Conservation (phyloP, 257 asterid genomes). For the Solanum paucissectum region DNA sequence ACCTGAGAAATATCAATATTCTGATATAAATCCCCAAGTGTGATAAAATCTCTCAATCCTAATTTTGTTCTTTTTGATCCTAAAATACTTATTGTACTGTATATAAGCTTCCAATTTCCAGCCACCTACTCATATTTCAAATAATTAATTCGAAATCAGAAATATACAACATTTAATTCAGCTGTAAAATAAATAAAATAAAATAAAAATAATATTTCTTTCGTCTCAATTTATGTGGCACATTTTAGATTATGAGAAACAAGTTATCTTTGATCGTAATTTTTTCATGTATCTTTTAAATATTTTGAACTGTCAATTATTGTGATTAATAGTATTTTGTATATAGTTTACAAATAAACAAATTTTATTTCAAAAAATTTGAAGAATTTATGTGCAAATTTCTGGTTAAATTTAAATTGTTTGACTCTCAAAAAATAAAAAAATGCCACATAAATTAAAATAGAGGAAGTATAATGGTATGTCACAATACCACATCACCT, state of each 20-base stretch:
- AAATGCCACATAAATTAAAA: too few species aligned
- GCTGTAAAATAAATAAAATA: not conserved
- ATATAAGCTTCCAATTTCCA: slow-evolving; percentile 86
- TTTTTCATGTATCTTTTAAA: too few species aligned
- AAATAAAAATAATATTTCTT: not conserved
- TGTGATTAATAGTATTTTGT: too few species aligned
- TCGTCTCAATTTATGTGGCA: not conserved
- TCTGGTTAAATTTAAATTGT: too few species aligned
- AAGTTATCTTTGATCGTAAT: too few species aligned
- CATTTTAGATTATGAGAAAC: not conserved
- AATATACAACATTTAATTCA: not conserved
- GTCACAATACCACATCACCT: slow-evolving; percentile 31
- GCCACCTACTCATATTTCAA: slow-evolving; percentile 28
- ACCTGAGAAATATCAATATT: slow-evolving; percentile 58
- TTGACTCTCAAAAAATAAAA: too few species aligned
- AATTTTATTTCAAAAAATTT: too few species aligned
- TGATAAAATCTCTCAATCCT: slow-evolving; percentile 80
- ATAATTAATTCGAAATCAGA: not conserved
- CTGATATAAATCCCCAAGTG: slow-evolving; percentile 66
- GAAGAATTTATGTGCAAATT: too few species aligned
- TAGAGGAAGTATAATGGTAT: not conserved
- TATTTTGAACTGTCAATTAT: too few species aligned
- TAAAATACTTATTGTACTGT: slow-evolving; percentile 67
- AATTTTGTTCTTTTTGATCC: slow-evolving; percentile 86
- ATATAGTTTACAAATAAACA: too few species aligned